Percentiles rank a stretch among this genome's conserved stretches.
These are phyloP conservation scores for Rubia peregrina DNA, from an alignment of 305 asterid species.

Conservation along the genomic window DNA sequence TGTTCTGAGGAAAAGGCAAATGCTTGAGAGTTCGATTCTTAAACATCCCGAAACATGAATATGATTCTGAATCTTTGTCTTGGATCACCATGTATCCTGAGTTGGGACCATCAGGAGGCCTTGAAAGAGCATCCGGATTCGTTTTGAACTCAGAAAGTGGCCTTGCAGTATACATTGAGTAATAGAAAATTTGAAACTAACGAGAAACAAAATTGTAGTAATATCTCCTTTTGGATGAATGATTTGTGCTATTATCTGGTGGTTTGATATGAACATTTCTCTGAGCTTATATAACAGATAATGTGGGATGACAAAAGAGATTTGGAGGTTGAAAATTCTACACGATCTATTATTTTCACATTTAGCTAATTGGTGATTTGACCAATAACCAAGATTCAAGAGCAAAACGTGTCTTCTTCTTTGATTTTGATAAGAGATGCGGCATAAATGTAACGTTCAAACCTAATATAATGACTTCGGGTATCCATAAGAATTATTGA, in stretches of 20 bases:
- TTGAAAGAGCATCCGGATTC: constrained; percentile 30
- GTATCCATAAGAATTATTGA: too few species aligned
- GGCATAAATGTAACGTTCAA: background rate
- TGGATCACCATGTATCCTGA: constrained; percentile 59
- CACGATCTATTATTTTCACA: background rate
- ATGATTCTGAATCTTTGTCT: constrained; percentile 48
- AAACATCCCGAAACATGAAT: constrained; percentile 47
- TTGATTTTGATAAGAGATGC: background rate
- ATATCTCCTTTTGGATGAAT: background rate
- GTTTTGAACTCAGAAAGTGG: constrained; percentile 38
- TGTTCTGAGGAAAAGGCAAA: constrained; percentile 67
- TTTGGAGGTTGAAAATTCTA: background rate
- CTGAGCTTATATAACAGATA: background rate
- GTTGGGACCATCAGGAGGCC: constrained; percentile 49
- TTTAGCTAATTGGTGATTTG: background rate
- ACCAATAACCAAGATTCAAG: background rate
- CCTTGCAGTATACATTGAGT: constrained; percentile 46
- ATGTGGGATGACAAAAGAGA: background rate
- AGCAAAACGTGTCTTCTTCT: background rate
- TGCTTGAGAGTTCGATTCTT: constrained; percentile 30
- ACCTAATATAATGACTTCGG: too few species aligned
- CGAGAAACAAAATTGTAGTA: background rate
- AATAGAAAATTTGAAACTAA: background rate
- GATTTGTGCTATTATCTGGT: background rate
- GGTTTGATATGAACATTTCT: background rate